Evolutionary conservation across 306 rosid genomes (phyloP).

Genomic region (Gillenia trifoliata): DNA sequence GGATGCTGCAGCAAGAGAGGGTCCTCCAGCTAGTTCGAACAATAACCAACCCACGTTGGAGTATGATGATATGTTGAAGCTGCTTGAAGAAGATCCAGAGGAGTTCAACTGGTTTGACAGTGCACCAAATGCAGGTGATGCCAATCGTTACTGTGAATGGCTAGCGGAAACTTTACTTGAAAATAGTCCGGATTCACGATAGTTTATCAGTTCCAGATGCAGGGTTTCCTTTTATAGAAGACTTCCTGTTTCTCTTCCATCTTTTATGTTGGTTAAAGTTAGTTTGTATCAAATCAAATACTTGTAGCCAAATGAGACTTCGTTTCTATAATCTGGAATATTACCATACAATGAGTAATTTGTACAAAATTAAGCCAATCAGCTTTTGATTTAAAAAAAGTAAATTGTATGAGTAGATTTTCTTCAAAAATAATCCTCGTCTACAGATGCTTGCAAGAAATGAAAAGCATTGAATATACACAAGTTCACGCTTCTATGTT

Average conservation of each 20-base stretch:
- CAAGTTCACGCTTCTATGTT: slow-evolving; percentile 42
- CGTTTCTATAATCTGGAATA: neutral
- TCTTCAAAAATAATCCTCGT: neutral
- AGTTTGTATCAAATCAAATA: neutral
- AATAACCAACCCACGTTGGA: slow-evolving; percentile 19
- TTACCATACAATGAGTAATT: neutral
- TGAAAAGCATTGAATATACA: neutral
- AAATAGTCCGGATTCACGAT: neutral
- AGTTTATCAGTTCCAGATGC: neutral
- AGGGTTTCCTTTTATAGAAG: neutral
- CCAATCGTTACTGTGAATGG: slow-evolving; percentile 11
- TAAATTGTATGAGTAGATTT: neutral
- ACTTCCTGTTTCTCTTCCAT: neutral
- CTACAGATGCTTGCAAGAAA: neutral
- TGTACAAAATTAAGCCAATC: neutral
- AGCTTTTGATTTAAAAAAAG: neutral
- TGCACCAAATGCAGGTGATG: slow-evolving; percentile 9
- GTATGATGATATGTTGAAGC: slow-evolving; percentile 9
- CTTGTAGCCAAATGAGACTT: neutral
- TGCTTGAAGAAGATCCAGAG: slow-evolving; percentile 29
- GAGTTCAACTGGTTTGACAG: neutral
- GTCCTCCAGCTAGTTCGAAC: slow-evolving; percentile 11
- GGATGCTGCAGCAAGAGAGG: slow-evolving; percentile 5
- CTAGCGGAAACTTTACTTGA: neutral
- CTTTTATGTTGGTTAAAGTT: neutral